Conservation (phyloP, 306 rosid genomes). For the Morella rubra region DNA sequence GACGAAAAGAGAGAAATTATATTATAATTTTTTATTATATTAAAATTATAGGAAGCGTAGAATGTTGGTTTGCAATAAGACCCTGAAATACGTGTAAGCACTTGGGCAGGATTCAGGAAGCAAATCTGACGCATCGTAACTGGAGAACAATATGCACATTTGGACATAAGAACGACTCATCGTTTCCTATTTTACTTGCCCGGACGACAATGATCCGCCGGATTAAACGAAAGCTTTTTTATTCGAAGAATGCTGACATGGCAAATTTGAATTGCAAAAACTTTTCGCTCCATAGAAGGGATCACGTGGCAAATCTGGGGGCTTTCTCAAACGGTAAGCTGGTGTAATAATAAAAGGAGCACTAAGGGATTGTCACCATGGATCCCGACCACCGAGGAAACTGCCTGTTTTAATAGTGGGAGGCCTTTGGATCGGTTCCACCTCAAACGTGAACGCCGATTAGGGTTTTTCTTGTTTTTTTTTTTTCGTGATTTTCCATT, state of each 20-base stretch:
- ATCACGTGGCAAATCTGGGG: constrained; percentile 4
- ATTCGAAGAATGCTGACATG: constrained; percentile 15
- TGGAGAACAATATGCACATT: no score
- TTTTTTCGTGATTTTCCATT: neutral
- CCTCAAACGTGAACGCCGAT: constrained; percentile 3
- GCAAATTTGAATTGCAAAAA: constrained; percentile 44
- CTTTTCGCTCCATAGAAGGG: constrained; percentile 45
- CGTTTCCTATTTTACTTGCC: no score
- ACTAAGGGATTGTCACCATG: neutral
- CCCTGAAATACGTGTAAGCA: no score
- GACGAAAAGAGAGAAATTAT: no score
- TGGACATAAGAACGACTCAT: no score
- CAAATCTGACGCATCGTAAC: no score
- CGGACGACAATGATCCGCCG: no score
- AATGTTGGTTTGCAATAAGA: no score
- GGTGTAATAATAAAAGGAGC: neutral
- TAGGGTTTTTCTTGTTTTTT: constrained; percentile 4
- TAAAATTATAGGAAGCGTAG: no score
- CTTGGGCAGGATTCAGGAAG: no score
- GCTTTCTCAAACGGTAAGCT: no score
- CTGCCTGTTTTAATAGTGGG: neutral
- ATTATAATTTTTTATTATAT: no score
- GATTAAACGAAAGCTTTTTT: neutral
- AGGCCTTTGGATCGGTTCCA: constrained; percentile 1
- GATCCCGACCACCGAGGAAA: neutral